A percentile compares a stretch with the other conserved stretches of the same genome.
These are phyloP conservation scores for Dipodascus albidus DNA, from an alignment of 805 yeast species.

Conservation along the genomic window DNA sequence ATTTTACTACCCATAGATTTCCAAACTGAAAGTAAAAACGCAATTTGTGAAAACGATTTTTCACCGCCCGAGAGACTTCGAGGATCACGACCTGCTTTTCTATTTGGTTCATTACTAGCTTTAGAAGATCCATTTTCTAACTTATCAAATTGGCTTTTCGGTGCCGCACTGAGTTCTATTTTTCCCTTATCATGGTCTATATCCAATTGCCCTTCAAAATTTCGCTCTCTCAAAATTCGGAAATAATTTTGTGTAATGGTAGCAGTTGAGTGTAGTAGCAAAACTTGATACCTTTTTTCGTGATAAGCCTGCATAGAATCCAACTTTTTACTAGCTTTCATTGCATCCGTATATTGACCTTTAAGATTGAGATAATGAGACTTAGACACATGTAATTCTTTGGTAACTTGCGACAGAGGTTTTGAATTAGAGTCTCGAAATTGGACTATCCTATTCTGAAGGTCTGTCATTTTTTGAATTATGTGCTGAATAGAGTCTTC, in stretches of 20 bases:
- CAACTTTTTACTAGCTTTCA: not conserved
- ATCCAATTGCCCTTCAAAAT: constrained; percentile 59
- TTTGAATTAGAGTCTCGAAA: constrained; percentile 13
- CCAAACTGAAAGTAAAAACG: constrained; percentile 85
- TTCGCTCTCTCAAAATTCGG: constrained; percentile 37
- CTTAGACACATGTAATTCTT: not conserved
- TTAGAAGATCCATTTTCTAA: not conserved
- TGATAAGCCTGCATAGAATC: not conserved
- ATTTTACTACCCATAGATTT: constrained; percentile 78
- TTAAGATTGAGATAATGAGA: not conserved
- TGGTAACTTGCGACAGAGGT: not conserved
- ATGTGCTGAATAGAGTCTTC: not conserved
- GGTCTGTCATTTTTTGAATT: not conserved
- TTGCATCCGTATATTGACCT: not conserved
- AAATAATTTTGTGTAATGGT: constrained; percentile 19
- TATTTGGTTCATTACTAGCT: not conserved
- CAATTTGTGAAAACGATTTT: constrained; percentile 85
- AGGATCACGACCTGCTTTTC: constrained; percentile 45
- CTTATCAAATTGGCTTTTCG: constrained; percentile 6
- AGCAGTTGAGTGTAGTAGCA: constrained; percentile 7
- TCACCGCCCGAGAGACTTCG: constrained; percentile 94
- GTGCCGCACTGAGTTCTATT: constrained; percentile 19
- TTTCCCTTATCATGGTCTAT: constrained; percentile 38
- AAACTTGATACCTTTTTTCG: constrained; percentile 1
- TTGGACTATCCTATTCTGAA: constrained; percentile 3